Percentiles rank a stretch among this genome's conserved stretches.
phyloP scores from a whole-genome alignment of 2,329 filamentous ascomycete genomes.

The Arthroderma uncinatum region DNA sequence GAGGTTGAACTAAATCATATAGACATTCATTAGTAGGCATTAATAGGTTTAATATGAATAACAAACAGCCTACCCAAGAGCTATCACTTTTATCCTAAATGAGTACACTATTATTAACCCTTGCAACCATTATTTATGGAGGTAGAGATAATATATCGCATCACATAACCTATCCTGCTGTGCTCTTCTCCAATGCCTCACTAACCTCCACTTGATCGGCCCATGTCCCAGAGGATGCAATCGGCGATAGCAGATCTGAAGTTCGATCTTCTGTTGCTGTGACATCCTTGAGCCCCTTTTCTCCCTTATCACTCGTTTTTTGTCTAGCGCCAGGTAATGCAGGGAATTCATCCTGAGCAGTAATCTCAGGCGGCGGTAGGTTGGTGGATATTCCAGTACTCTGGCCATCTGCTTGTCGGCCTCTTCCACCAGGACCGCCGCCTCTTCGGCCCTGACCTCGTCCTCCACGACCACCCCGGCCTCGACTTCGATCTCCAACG shows the following conservation, averaged over 20 bases:
- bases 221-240: conserved; percentile 4
- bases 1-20: not conserved
- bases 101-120: not conserved
- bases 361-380: not conserved
- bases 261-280: not conserved
- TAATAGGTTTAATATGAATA: not conserved
- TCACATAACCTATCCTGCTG: not conserved
- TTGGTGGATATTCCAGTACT: not conserved
- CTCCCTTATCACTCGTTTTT: not conserved
- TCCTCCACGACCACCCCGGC: conserved; percentile 1
- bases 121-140: not conserved
- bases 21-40: not conserved
- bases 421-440: conserved; percentile 9
- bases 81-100: not conserved
- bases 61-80: not conserved
- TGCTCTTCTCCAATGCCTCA: not conserved
- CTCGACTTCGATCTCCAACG: not conserved
- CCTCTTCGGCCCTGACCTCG: conserved; percentile 25
- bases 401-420: not conserved
- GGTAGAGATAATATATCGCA: not conserved
- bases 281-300: not conserved
- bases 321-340: not conserved
- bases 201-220: conserved; percentile 4
- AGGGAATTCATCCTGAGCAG: not conserved
- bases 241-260: not conserved